phyloP scores from a whole-genome alignment of 1,139 yeast species.

The Lodderomyces theae region DNA sequence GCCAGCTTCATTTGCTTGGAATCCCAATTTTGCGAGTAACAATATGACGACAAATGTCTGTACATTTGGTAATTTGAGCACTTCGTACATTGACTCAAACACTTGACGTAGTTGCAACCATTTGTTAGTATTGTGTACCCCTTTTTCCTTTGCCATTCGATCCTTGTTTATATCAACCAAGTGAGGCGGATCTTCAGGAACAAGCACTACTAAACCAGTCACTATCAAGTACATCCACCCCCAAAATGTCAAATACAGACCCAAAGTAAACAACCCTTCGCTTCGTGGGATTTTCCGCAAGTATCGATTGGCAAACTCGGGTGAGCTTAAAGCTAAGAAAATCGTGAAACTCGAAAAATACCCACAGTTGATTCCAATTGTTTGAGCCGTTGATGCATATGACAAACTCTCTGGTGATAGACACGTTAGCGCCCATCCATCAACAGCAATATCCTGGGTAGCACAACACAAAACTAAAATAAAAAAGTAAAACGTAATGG shows the following conservation, averaged over 20 bases:
- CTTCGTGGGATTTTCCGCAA: constrained; percentile 59
- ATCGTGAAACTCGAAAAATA: constrained; percentile 90
- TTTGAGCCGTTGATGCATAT: constrained; percentile 97
- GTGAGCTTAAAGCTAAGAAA: constrained; percentile 84
- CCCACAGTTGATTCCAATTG: constrained; percentile 91
- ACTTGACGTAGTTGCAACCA: constrained; percentile 43
- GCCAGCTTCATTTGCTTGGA: constrained; percentile 94
- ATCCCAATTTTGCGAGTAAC: constrained; percentile 81
- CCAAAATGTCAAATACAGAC: constrained; percentile 74
- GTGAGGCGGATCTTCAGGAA: constrained; percentile 67
- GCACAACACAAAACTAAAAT: constrained; percentile 84
- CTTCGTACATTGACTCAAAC: constrained; percentile 75
- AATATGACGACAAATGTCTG: constrained; percentile 74
- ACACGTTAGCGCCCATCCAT: constrained; percentile 96
- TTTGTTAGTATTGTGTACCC: constrained; percentile 26
- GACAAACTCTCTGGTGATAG: constrained; percentile 75
- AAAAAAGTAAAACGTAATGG: constrained; percentile 66
- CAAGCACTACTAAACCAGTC: constrained; percentile 52
- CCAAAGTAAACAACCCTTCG: constrained; percentile 66
- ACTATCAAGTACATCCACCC: constrained; percentile 70
- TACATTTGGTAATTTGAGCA: constrained; percentile 71
- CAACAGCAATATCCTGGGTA: constrained; percentile 97
- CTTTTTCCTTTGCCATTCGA: constrained; percentile 34
- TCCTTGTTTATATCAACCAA: constrained; percentile 40
- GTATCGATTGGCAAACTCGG: constrained; percentile 88